These are phyloP conservation scores for Euphorbia lathyris DNA, from an alignment of 345 rosid genomes.

Conservation along the genomic window DNA sequence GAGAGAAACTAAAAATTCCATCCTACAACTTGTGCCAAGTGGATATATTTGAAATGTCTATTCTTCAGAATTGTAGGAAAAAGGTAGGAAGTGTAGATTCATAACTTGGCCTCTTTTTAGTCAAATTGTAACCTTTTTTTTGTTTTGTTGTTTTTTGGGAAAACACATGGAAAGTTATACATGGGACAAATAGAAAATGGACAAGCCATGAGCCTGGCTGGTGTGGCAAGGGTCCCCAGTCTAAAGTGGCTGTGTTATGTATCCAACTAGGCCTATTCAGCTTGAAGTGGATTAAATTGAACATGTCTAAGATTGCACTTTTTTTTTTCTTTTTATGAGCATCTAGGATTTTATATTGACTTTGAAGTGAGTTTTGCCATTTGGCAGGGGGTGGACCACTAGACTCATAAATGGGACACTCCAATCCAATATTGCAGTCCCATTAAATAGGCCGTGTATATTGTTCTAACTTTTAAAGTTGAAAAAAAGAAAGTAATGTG, in stretches of 20 bases:
- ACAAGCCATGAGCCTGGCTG: slow-evolving; percentile 17
- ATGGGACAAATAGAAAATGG: slow-evolving; percentile 8
- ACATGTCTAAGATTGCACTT: no score
- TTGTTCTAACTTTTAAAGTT: background rate
- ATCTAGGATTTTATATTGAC: background rate
- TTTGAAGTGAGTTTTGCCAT: background rate
- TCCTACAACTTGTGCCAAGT: no score
- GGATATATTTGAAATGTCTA: no score
- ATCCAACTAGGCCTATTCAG: slow-evolving; percentile 26
- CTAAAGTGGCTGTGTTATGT: slow-evolving; percentile 27
- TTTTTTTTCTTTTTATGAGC: no score
- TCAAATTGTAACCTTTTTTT: no score
- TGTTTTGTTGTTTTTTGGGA: background rate
- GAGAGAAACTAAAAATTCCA: no score
- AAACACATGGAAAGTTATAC: slow-evolving; percentile 18
- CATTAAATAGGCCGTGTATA: background rate
- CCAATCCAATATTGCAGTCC: background rate
- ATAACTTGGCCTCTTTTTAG: background rate
- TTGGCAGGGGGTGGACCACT: slow-evolving; percentile 4
- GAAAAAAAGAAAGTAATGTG: no score
- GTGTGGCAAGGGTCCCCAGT: slow-evolving; percentile 12
- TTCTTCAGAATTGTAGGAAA: background rate
- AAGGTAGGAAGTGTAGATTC: background rate
- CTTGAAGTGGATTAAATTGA: background rate
- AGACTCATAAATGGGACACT: background rate